Percentiles rank a stretch among this genome's conserved stretches.
Conservation (phyloP, 2,329 filamentous ascomycete species). For the Celoporthe dispersa region DNA sequence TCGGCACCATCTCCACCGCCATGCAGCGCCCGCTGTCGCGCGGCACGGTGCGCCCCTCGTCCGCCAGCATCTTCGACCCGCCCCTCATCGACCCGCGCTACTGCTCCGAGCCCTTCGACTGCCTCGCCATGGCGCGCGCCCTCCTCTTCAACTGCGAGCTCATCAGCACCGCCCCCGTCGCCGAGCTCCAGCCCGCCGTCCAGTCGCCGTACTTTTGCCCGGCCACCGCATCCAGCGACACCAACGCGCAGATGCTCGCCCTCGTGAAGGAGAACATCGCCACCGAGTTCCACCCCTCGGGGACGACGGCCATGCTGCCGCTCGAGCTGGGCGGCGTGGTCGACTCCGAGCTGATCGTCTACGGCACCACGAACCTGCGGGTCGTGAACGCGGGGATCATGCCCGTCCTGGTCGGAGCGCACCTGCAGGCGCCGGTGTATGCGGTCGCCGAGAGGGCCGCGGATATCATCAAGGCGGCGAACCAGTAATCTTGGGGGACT, state of each 20-base stretch:
- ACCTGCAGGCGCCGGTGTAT: constrained; percentile 56
- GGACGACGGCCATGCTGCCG: constrained; percentile 31
- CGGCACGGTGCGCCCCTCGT: constrained; percentile 56
- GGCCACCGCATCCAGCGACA: constrained; percentile 28
- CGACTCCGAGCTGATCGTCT: constrained; percentile 47
- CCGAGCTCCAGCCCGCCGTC: constrained; percentile 37
- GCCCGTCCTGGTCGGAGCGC: constrained; percentile 50
- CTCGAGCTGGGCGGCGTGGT: constrained; percentile 46
- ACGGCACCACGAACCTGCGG: constrained; percentile 50
- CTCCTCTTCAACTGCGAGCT: constrained; percentile 48
- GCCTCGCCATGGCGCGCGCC: constrained; percentile 51
- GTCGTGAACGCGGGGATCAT: constrained; percentile 53
- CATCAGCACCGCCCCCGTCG: constrained; percentile 31
- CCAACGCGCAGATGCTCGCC: constrained; percentile 47
- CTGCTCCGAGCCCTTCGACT: constrained; percentile 51
- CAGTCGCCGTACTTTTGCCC: constrained; percentile 41
- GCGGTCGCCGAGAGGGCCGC: constrained; percentile 53
- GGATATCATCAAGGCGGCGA: constrained; percentile 35
- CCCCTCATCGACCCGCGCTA: constrained; percentile 58
- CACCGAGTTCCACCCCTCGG: constrained; percentile 35
- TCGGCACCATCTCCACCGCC: constrained; percentile 33
- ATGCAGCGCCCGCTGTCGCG: constrained; percentile 34
- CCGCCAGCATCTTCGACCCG: constrained; percentile 49
- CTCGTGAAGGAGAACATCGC: constrained; percentile 33
- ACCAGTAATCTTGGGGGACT: no score